A percentile compares a stretch with the other conserved stretches of the same genome.
Conservation (phyloP, 2,329 filamentous ascomycete species). For the Mycosphaerella sp. region DNA sequence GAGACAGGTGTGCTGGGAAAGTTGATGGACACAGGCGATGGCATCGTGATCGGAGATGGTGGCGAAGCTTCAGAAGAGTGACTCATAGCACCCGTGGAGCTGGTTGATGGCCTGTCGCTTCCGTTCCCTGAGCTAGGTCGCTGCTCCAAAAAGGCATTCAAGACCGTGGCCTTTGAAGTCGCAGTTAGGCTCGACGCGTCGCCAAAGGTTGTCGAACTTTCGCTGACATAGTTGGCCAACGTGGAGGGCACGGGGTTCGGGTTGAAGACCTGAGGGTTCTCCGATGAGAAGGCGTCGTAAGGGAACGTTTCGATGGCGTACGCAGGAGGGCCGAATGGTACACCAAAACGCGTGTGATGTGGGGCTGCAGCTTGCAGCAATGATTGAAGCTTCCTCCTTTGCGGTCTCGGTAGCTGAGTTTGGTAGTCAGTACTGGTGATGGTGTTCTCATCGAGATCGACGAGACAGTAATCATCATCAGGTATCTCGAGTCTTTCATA, state of each 20-base stretch:
- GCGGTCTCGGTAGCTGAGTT: conserved; percentile 75
- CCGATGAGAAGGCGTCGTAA: conserved; percentile 80
- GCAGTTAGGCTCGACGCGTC: conserved; percentile 50
- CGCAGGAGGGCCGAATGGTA: conserved; percentile 78
- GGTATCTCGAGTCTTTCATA: conserved; percentile 83
- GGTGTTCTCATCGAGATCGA: conserved; percentile 85
- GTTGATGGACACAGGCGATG: conserved; percentile 71
- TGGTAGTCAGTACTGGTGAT: conserved; percentile 79
- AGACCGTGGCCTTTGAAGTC: conserved; percentile 58
- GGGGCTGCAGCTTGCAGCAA: conserved; percentile 85
- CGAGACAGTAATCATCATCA: conserved; percentile 90
- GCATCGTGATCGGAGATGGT: conserved; percentile 60
- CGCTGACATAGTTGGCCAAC: conserved; percentile 76
- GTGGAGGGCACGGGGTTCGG: conserved; percentile 63
- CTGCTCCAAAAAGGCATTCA: conserved; percentile 84
- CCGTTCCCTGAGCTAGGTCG: conserved; percentile 56
- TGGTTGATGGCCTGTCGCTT: conserved; percentile 71
- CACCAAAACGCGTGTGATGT: conserved; percentile 79
- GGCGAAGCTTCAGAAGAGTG: conserved; percentile 43
- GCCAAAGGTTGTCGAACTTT: conserved; percentile 85
- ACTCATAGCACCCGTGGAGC: conserved; percentile 43
- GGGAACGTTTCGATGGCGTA: conserved; percentile 93
- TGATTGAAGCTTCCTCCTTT: conserved; percentile 81
- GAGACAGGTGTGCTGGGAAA: conserved; percentile 80
- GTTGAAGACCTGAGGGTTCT: conserved; percentile 74